Conservation (phyloP, 176 grass and related monocot genomes). For the Urochloa ruziziensis region DNA sequence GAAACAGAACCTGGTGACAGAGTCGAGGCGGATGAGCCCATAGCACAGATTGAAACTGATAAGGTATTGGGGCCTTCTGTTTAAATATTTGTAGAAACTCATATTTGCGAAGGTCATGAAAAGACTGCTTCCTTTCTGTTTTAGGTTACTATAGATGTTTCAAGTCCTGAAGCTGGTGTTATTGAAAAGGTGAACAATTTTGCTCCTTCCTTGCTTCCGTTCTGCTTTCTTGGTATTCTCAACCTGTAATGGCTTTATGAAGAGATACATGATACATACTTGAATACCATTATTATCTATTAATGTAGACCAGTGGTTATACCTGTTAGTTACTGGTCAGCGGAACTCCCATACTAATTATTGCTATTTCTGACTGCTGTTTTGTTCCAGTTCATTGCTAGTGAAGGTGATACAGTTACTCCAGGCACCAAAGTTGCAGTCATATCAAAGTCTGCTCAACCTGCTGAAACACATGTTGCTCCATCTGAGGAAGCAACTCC, state of each 20-base stretch:
- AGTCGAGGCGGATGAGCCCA: constrained; percentile 86
- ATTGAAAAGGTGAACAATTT: constrained; percentile 68
- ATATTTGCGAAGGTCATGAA: neutral
- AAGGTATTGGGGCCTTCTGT: constrained; percentile 46
- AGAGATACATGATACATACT: neutral
- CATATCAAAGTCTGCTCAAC: constrained; percentile 84
- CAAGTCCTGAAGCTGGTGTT: constrained; percentile 81
- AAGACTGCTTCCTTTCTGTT: neutral
- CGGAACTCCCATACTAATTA: neutral
- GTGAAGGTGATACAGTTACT: constrained; percentile 95
- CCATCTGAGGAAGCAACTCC: constrained; percentile 77
- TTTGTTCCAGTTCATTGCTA: constrained; percentile 62
- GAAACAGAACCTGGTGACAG: constrained; percentile 83
- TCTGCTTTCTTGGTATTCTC: neutral
- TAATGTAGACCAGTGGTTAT: neutral
- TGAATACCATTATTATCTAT: neutral
- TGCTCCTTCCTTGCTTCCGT: constrained; percentile 9
- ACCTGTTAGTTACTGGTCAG: neutral
- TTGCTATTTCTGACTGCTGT: constrained; percentile 14
- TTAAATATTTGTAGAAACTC: neutral
- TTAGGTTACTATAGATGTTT: constrained; percentile 95
- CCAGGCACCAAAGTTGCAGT: constrained; percentile 92
- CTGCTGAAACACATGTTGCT: constrained; percentile 84
- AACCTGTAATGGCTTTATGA: neutral
- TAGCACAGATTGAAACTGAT: constrained; percentile 98